These are phyloP conservation scores for Gentiana dahurica DNA, from an alignment of 257 asterid genomes.

Conservation along the genomic window DNA sequence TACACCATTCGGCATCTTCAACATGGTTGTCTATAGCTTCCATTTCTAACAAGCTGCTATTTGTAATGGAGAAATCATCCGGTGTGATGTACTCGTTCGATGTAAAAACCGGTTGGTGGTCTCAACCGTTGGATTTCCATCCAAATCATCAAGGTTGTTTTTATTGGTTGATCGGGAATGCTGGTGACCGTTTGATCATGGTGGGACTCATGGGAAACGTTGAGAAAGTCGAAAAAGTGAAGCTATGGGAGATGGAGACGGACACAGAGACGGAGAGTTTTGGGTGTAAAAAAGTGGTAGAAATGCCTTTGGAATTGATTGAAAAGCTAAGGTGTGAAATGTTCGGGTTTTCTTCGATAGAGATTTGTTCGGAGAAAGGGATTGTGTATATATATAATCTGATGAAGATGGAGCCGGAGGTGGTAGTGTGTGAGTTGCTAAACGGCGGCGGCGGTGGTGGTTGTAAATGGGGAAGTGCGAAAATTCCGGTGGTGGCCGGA, in stretches of 20 bases:
- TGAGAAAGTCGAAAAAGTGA: constrained; percentile 21
- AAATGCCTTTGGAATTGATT: constrained; percentile 31
- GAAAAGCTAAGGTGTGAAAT: too few relatives aligned
- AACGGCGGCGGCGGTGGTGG: constrained; percentile 5
- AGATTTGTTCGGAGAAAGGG: constrained; percentile 27
- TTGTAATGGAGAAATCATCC: constrained; percentile 38
- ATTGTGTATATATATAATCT: constrained; percentile 31
- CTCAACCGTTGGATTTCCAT: constrained; percentile 19
- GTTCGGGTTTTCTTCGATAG: too few relatives aligned
- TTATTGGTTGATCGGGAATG: constrained; percentile 32
- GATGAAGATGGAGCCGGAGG: constrained; percentile 28
- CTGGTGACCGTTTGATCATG: constrained; percentile 20
- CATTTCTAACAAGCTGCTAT: constrained; percentile 23
- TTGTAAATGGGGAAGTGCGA: constrained; percentile 61
- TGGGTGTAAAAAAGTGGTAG: constrained; percentile 34
- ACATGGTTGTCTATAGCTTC: constrained; percentile 44
- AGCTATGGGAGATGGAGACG: constrained; percentile 32
- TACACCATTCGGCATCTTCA: constrained; percentile 41
- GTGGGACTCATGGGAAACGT: constrained; percentile 27
- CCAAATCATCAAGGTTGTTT: constrained; percentile 22
- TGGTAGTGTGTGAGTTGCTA: constrained; percentile 50
- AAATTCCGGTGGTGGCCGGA: constrained; percentile 27
- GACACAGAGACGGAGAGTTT: constrained; percentile 10
- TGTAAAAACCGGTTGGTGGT: constrained; percentile 42
- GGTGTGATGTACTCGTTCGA: constrained; percentile 47